Conservation (phyloP, 1,139 yeast species). For the Zygoascus meyerae region DNA sequence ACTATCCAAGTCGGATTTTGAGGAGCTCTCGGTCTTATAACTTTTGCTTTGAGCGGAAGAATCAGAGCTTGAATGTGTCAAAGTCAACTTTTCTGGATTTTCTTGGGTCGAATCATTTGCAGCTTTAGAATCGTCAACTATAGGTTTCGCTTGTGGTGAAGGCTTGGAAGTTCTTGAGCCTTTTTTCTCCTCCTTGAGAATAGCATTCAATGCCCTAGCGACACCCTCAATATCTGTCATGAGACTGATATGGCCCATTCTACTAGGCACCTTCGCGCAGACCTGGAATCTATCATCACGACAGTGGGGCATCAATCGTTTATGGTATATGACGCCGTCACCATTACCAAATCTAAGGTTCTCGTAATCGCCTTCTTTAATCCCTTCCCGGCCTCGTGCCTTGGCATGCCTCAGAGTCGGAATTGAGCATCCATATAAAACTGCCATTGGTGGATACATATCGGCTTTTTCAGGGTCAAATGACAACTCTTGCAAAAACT, state of each 20-base stretch:
- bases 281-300: conserved; percentile 49
- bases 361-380: conserved; percentile 64
- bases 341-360: conserved; percentile 84
- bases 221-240: conserved; percentile 68
- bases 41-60: no score
- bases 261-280: conserved; percentile 60
- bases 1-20: no score
- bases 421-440: conserved; percentile 70
- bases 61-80: no score
- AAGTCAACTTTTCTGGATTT: no score
- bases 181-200: conserved; percentile 32
- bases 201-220: conserved; percentile 62
- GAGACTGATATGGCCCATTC: conserved; percentile 71
- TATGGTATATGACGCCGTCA: conserved; percentile 85
- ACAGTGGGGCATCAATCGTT: conserved; percentile 62
- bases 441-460: conserved; percentile 74
- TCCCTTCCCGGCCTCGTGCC: conserved; percentile 56
- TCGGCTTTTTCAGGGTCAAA: conserved; percentile 43
- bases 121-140: no score
- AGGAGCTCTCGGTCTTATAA: no score
- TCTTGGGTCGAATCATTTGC: no score
- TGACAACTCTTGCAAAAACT: conserved; percentile 52
- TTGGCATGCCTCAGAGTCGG: conserved; percentile 81
- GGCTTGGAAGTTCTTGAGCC: neutral
- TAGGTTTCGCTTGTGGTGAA: no score